A percentile compares a stretch with the other conserved stretches of the same genome.
phyloP scores from a whole-genome alignment of 768 basidiomycete genomes.

The Tricholoma flavovirens region DNA sequence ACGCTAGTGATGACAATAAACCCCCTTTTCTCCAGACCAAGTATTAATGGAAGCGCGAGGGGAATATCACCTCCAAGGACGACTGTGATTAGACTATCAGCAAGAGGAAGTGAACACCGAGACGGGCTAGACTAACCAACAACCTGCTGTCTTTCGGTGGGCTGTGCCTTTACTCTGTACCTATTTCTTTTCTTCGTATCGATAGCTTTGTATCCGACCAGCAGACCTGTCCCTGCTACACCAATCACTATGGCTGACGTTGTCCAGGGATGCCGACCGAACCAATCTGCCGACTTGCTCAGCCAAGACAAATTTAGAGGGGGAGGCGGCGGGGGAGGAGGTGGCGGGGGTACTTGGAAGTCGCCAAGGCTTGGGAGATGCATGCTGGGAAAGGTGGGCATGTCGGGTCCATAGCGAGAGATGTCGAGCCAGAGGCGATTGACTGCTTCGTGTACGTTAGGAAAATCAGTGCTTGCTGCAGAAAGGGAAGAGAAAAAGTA shows the following conservation, averaged over 20 bases:
- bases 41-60: constrained; percentile 63
- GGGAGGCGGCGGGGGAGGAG: constrained; percentile 59
- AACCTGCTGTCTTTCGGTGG: constrained; percentile 56
- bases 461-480: constrained; percentile 53
- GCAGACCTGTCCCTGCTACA: constrained; percentile 53
- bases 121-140: constrained; percentile 45
- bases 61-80: constrained; percentile 78
- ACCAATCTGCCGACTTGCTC: constrained; percentile 46
- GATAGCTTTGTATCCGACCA: constrained; percentile 48
- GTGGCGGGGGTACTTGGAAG: constrained; percentile 59
- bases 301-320: constrained; percentile 43
- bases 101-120: background rate
- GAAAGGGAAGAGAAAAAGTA: constrained; percentile 51
- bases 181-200: constrained; percentile 30
- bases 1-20: constrained; percentile 84
- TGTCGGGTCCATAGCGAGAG: constrained; percentile 70
- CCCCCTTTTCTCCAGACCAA: constrained; percentile 69
- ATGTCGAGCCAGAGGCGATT: constrained; percentile 75
- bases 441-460: constrained; percentile 57
- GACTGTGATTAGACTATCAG: constrained; percentile 38
- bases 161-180: constrained; percentile 36
- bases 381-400: constrained; percentile 47
- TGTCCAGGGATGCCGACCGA: constrained; percentile 55
- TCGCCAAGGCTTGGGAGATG: constrained; percentile 61
- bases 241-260: constrained; percentile 49